A percentile compares a stretch with the other conserved stretches of the same genome.
Conservation (phyloP, 2,329 filamentous ascomycete genomes). For the Verticillium klebahnii region DNA sequence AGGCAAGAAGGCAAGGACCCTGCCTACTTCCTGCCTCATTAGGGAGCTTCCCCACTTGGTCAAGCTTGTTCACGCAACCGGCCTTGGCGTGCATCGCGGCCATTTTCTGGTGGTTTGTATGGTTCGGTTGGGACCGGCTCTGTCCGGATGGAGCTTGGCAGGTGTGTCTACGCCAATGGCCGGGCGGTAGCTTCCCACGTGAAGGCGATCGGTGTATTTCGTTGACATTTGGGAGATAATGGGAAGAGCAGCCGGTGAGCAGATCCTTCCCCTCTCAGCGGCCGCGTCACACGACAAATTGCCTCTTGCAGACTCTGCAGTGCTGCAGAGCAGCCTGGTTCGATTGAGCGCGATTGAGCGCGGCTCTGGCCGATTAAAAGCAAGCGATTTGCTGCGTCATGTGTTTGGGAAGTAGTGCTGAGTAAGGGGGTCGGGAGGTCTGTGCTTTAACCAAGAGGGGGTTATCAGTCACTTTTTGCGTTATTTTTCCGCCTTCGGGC, state of each 20-base stretch:
- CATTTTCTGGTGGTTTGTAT: not conserved
- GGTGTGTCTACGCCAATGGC: not conserved
- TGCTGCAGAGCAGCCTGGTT: no score
- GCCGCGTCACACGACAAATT: no score
- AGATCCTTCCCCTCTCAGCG: no score
- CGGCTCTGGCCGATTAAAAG: no score
- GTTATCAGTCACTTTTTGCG: not conserved
- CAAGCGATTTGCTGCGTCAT: no score
- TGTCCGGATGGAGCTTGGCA: not conserved
- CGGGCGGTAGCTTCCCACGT: not conserved
- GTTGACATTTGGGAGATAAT: no score
- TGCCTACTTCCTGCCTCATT: not conserved
- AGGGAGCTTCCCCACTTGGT: not conserved
- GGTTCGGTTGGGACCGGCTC: not conserved
- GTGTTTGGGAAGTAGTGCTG: no score
- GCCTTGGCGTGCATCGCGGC: not conserved
- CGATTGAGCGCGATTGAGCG: no score
- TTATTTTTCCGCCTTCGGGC: constrained; percentile 13
- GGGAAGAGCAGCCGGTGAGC: no score
- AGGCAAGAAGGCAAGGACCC: not conserved
- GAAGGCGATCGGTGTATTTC: no score
- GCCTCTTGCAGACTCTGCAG: no score
- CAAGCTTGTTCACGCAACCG: not conserved
- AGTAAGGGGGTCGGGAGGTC: no score
- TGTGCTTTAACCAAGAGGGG: not conserved